Evolutionary conservation across 768 basidiomycete species (phyloP), one percentile per base, ranked within the genome.

Genomic region (Sistotremastrum suecicum): DNA sequence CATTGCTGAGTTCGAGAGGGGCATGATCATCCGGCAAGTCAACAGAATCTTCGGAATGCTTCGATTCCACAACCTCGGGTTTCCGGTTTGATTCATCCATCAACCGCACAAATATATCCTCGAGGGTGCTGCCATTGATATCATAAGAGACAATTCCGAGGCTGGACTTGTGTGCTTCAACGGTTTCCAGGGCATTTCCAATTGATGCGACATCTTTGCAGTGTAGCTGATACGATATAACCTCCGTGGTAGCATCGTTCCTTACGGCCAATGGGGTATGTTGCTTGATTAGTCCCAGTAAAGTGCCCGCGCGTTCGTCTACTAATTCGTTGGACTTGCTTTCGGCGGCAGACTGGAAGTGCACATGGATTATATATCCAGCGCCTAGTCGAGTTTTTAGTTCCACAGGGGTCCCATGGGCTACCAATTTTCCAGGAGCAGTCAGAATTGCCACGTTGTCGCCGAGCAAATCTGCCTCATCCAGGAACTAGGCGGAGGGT

Each of bases 31-130:
- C 20, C 20, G 20, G 20, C 20, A 20, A 20, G 20, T 20, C 20
- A 2, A 41, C 29, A 34, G 37, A 42, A 31, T 56, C 55, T 35
- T 57, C 53, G 41, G 12, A 34, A 31, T 41, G 47, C 20, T 12
- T 20, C 40, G 36, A 32, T 48, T 30, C 34, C 34, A 34, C 29
- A n/a, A 34, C 32, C 35, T 4, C 35, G 39, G 10, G 35, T 12
- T 34, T 47, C 41, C 5, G 46, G 41, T 39, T 35, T 5, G 41
- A 12, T 28, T 53, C 28, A 37, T 60, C 60, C 81, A 86, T 84
- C 11, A 89, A 60, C 37, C 72, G 68, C 12, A 89, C 67, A 64
- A 89, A 88, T 39, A 89, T 81, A 47, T 86, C 82, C 58, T 89
- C 85, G 37, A 89, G 79, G 5, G 82, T 75, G 0, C 83, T 79